A percentile compares a stretch with the other conserved stretches of the same genome.
phyloP scores from a whole-genome alignment of 306 rosid genomes.

The Prunus campanulata region DNA sequence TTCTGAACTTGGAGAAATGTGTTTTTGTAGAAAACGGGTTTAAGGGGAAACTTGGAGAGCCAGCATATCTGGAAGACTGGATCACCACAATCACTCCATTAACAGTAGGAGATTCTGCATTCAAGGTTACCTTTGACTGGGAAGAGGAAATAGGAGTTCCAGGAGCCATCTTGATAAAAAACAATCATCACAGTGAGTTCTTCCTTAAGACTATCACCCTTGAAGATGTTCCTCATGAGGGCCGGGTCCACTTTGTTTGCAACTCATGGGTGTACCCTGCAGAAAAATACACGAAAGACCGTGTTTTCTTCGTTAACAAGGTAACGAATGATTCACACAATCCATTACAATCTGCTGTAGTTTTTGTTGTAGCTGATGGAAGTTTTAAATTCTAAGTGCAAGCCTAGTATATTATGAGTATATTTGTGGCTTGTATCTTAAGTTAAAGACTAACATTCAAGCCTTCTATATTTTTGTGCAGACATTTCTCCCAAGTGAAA shows the following conservation, averaged over 20 bases:
- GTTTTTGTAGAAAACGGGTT: slow-evolving; percentile 35
- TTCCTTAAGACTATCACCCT: slow-evolving; percentile 55
- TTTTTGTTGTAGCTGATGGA: not conserved
- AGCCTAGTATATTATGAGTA: no score
- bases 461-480: slow-evolving; percentile 16
- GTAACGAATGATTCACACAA: slow-evolving; percentile 15
- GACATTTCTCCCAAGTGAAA: slow-evolving; percentile 71
- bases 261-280: slow-evolving; percentile 71
- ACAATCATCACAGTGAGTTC: slow-evolving; percentile 50
- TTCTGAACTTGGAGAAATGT: not conserved
- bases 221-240: slow-evolving; percentile 45
- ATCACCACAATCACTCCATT: slow-evolving; percentile 35
- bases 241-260: slow-evolving; percentile 47
- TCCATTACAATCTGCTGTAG: not conserved
- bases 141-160: slow-evolving; percentile 50
- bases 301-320: slow-evolving; percentile 69
- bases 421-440: not conserved
- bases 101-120: slow-evolving; percentile 43
- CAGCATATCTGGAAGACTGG: slow-evolving; percentile 54
- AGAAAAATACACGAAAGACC: slow-evolving; percentile 21
- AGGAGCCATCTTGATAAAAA: slow-evolving; percentile 56
- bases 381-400: no score
- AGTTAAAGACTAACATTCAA: not conserved
- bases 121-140: slow-evolving; percentile 50
- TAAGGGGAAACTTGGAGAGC: slow-evolving; percentile 56